Conservation (phyloP, 106 monocot species). For the Cymbidium sinense region DNA sequence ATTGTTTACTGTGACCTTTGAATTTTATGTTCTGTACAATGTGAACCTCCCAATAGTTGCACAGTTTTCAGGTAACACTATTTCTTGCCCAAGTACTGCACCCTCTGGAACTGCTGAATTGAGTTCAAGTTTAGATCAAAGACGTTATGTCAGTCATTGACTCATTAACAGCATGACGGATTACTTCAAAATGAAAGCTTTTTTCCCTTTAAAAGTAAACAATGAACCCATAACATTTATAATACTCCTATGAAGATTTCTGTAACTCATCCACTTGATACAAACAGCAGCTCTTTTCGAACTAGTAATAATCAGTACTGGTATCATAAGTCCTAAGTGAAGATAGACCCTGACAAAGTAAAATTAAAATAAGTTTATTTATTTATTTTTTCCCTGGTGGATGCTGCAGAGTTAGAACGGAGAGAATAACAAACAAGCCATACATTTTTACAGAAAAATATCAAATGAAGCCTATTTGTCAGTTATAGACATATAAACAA, state of each 20-base stretch:
- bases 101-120: neutral
- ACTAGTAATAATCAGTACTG: conserved; percentile 1
- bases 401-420: neutral
- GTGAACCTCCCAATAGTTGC: neutral
- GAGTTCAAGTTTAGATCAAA: neutral
- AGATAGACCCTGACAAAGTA: neutral
- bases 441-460: neutral
- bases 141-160: neutral
- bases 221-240: neutral
- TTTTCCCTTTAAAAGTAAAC: neutral
- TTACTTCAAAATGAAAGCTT: neutral
- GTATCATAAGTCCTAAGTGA: neutral
- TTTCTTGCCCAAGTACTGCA: neutral
- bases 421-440: too few species aligned
- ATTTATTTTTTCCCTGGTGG: neutral
- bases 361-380: neutral
- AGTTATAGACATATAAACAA: neutral
- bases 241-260: neutral
- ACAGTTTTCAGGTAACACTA: neutral
- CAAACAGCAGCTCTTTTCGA: neutral
- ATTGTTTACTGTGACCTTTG: neutral
- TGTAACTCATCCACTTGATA: neutral
- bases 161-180: neutral
- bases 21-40: neutral
- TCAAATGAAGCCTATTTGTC: neutral